Evolutionary conservation across 148 eudicot species (phyloP).

Genomic region (Chenopodium album): DNA sequence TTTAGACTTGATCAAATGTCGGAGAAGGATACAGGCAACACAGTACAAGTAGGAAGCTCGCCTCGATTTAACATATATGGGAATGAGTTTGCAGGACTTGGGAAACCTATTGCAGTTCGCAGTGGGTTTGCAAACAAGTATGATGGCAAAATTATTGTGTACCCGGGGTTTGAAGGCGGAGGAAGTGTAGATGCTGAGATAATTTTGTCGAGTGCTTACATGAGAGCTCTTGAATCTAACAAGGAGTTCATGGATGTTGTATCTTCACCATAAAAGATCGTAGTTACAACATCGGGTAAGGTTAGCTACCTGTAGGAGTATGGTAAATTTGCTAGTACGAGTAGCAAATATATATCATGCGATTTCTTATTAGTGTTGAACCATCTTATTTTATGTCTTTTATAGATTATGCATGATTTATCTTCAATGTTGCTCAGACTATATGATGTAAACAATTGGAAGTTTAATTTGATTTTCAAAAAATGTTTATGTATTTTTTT

Average conservation of each 20-base stretch:
- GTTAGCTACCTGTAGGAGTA: too few relatives aligned
- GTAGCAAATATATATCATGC: too few relatives aligned
- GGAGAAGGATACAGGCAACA: slow-evolving; percentile 8
- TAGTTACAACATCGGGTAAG: too few relatives aligned
- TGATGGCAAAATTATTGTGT: slow-evolving; percentile 57
- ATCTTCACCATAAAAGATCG: neutral
- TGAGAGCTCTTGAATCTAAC: slow-evolving; percentile 45
- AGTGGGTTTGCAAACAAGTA: slow-evolving; percentile 58
- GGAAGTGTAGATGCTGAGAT: slow-evolving; percentile 62
- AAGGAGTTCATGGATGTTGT: slow-evolving; percentile 36
- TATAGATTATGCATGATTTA: too few relatives aligned
- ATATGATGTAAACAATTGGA: too few relatives aligned
- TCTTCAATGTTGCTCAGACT: too few relatives aligned
- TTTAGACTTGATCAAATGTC: too few relatives aligned
- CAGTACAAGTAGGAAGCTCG: slow-evolving; percentile 56
- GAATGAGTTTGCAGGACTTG: slow-evolving; percentile 63
- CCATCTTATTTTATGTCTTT: too few relatives aligned
- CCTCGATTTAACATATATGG: slow-evolving; percentile 67
- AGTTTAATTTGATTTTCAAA: too few relatives aligned
- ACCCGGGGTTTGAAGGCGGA: slow-evolving; percentile 46
- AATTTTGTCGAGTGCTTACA: slow-evolving; percentile 39
- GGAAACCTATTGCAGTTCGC: slow-evolving; percentile 51
- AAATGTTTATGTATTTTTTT: too few relatives aligned
- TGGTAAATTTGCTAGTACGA: too few relatives aligned
- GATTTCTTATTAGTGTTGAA: too few relatives aligned